Base-by-base conservation (phyloP, 176 grass and related monocot species). In the Carex scoparia region DNA sequence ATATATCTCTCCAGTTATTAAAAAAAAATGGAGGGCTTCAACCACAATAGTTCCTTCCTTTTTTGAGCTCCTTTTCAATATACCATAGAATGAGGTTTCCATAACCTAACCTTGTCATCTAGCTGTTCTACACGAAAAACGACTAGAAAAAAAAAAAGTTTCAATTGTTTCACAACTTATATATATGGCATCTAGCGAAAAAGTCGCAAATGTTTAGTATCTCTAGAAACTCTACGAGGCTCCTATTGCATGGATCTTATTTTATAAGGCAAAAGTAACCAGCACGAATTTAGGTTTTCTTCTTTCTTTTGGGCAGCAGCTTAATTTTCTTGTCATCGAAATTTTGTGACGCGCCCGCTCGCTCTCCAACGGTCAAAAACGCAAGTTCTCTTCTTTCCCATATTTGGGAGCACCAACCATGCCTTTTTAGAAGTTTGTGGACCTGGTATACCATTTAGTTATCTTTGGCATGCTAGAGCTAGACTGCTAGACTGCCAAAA, bases 101-200 rank as follows among this genome's bases (percentile, higher is more conserved):
- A 54, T 65, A 68, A 83, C 80, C 80, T 83, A 83, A 83, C 80
- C 60, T 65, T 27, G 80, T 83, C 62, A 68, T 83, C 19, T 83
- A 83, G 62, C 44, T 51, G 40, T 18, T 54, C 38, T 12, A 65
- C 80, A 83, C 80, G 62, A 68, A 83, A 82, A 51, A 31, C 42
- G 3, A 30, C 2, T 13, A 65, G 16, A 68, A 68, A 81, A 23
- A 23, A 23, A 23, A 62, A 65, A 65, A 19, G 15, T 55, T 83
- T 63, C 33, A 82, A 68, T 54, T 37, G 3, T 83, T 13, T 23
- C 40, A 9, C 33, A 83, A 83, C 81, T 46, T 69, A 65, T 32
- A 53, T 83, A 49, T 66, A 2, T 69, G 81, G 58, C 81, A 49
- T 27, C 56, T 83, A 56, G 81, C 62, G 30, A 83, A 83, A 71